A percentile compares a stretch with the other conserved stretches of the same genome.
Evolutionary conservation across 176 grass and related monocot species (phyloP).

Genomic region (Elymus sibiricus): DNA sequence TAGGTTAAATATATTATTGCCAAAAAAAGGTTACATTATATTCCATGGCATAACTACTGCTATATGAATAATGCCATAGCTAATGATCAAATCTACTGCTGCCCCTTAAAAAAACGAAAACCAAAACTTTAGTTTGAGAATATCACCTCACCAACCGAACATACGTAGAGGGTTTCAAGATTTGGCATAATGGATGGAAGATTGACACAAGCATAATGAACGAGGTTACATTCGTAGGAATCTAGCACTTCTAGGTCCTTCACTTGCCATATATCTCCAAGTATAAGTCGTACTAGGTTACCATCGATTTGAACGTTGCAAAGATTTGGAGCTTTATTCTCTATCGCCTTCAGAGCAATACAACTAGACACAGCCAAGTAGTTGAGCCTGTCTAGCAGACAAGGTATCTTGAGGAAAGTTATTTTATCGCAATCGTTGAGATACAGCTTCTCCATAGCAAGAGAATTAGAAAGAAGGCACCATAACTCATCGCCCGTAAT

Average conservation of each 20-base stretch:
- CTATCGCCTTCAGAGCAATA: not conserved
- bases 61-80: not conserved
- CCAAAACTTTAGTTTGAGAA: not conserved
- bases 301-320: not conserved
- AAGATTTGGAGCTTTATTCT: not conserved
- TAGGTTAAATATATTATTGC: not conserved
- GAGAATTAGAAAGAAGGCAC: not conserved
- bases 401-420: not conserved
- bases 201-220: not conserved
- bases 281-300: not conserved
- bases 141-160: not conserved
- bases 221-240: not conserved
- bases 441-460: not conserved
- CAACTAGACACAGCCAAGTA: not conserved
- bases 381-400: not conserved
- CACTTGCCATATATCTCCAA: not conserved
- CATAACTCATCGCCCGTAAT: not conserved
- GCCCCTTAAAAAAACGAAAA: not conserved
- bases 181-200: not conserved
- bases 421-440: not conserved
- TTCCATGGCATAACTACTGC: not conserved
- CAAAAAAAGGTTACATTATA: not conserved
- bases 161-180: not conserved
- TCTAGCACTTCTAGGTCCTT: not conserved
- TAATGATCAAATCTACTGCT: not conserved